A percentile compares a stretch with the other conserved stretches of the same genome.
These are phyloP conservation scores for Bjerkandera adusta DNA, from an alignment of 1,284 basidiomycete species.

Conservation along the genomic window DNA sequence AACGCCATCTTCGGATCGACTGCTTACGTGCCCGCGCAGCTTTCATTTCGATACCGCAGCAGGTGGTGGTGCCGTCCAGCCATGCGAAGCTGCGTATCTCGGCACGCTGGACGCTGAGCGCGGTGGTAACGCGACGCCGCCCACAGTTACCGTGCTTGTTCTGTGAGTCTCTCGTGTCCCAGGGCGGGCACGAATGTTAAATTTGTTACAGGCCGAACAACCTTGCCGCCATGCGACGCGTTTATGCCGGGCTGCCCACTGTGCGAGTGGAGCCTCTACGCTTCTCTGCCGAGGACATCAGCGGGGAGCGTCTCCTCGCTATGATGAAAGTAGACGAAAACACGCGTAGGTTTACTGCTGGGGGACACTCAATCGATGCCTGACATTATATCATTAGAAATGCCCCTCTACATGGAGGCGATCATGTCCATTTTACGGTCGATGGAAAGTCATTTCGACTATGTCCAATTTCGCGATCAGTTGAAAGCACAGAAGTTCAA, in stretches of 20 bases:
- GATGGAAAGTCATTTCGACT: slow-evolving; percentile 26
- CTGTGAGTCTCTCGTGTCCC: slow-evolving; percentile 18
- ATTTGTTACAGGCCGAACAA: slow-evolving; percentile 10
- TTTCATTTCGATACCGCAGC: slow-evolving; percentile 21
- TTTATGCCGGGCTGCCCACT: slow-evolving; percentile 28
- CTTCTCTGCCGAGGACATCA: slow-evolving; percentile 30
- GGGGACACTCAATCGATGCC: not conserved
- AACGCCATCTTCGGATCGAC: not conserved
- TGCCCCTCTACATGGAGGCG: slow-evolving; percentile 9
- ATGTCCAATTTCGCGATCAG: slow-evolving; percentile 18
- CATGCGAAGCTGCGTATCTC: slow-evolving; percentile 24
- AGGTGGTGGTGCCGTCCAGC: slow-evolving; percentile 15
- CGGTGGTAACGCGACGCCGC: not conserved
- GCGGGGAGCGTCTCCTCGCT: slow-evolving; percentile 30
- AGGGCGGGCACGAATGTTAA: no score
- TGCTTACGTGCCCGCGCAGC: slow-evolving; percentile 6
- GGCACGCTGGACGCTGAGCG: slow-evolving; percentile 6
- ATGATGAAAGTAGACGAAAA: slow-evolving; percentile 34
- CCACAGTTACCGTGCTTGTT: slow-evolving; percentile 13
- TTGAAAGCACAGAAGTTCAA: slow-evolving; percentile 22
- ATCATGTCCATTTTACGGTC: slow-evolving; percentile 24
- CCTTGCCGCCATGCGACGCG: slow-evolving; percentile 22
- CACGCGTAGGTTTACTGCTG: slow-evolving; percentile 18
- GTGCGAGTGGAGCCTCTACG: slow-evolving; percentile 29
- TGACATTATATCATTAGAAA: slow-evolving; percentile 1